Percentiles rank a stretch among this genome's conserved stretches.
phyloP scores from a whole-genome alignment of 108 stramenopile genomes.

The Skeletonema potamos region DNA sequence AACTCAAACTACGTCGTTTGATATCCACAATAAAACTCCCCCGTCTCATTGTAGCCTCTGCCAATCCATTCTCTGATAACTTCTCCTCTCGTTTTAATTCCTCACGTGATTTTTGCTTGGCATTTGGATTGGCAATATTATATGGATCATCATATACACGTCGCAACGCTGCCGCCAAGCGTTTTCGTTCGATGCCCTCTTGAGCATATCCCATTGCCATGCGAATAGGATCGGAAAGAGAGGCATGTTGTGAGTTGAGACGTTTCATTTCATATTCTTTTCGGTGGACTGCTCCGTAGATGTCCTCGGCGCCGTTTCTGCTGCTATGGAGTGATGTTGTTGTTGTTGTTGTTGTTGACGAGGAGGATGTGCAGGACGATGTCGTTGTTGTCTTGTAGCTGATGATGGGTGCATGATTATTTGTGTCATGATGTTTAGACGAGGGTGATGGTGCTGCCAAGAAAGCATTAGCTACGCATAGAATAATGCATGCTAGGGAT shows the following conservation, averaged over 20 bases:
- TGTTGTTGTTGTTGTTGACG: too few species aligned
- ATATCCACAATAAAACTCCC: slow-evolving; percentile 86
- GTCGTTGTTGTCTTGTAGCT: neutral
- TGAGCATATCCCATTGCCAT: slow-evolving; percentile 88
- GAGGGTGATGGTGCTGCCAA: neutral
- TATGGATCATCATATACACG: slow-evolving; percentile 81
- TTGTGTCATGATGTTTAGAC: neutral
- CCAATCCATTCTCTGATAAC: slow-evolving; percentile 67
- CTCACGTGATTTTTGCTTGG: slow-evolving; percentile 32
- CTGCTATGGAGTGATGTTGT: neutral
- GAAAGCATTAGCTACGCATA: neutral
- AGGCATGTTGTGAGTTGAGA: slow-evolving; percentile 68
- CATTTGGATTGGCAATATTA: slow-evolving; percentile 70
- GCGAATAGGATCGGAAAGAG: slow-evolving; percentile 78
- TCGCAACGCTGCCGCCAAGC: slow-evolving; percentile 80
- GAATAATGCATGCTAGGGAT: neutral
- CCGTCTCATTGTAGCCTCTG: slow-evolving; percentile 76
- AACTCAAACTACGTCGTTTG: slow-evolving; percentile 71
- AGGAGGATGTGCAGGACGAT: too few species aligned
- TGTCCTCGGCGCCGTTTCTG: slow-evolving; percentile 51
- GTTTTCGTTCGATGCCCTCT: slow-evolving; percentile 55
- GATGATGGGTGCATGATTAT: neutral
- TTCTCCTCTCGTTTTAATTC: slow-evolving; percentile 59
- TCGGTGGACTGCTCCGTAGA: slow-evolving; percentile 86
- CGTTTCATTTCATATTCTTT: slow-evolving; percentile 89